Base-by-base conservation (phyloP, 202 grass and related monocot species). In the Panicum hallii region DNA sequence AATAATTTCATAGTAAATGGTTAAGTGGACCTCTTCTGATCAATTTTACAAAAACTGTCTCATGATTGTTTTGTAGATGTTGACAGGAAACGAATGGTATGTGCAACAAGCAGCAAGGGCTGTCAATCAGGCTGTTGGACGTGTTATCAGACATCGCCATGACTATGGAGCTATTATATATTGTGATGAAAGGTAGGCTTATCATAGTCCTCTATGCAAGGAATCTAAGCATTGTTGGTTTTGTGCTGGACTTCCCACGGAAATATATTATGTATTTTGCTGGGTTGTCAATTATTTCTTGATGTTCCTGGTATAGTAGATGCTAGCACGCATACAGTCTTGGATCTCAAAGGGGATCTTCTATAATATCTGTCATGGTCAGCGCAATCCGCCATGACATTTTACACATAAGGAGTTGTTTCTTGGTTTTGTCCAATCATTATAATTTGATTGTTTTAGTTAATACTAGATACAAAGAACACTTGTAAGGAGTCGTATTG, bases 141-240 rank as follows among this genome's bases (percentile, higher is more conserved):
- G 95, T 81, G 91, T 98, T 81, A 95, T 98, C 58, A 91, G 95
- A 89, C 95, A 98, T 88, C 82, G 84, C 49, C 89, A 92, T 86
- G 95, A 98, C 79, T 98, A 95, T 72, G 95, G 95, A 81, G 95
- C 93, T 90, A 98, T 98, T 75, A 88, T 98, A 88, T 98, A 95
- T 78, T 98, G 93, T 63, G 95, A 98, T 10, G 92, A 98, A 93
- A 95, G 95, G 95, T 98, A 73, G 67, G 82, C 88, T 58, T 81
- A 67, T 67, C 80, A 84, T 54, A 44, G 41, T 22, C 53, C 81
- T 81, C 32, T 64, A 43, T 63, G 61, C 11, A 76, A 60, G 19
- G 13, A 83, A 67, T 75, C 20, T 78, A 86, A 75, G 57, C 32
- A 66, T 83, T 64, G 11, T 66, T 86, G 69, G 16, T 58, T 86